Base-by-base conservation (phyloP, 2,329 filamentous ascomycete species). In the Trichoderma koningiopsis region DNA sequence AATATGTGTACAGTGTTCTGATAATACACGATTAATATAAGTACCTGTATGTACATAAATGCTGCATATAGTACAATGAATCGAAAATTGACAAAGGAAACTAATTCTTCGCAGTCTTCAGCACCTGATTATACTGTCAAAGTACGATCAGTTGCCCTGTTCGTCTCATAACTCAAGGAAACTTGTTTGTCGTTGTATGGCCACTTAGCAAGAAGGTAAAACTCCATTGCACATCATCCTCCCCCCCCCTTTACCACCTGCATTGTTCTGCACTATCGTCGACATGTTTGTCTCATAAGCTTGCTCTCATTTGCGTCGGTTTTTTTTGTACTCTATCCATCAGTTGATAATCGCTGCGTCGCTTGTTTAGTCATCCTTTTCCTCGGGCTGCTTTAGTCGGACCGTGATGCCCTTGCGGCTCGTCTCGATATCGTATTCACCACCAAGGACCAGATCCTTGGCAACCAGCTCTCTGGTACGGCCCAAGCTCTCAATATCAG, bases 401-500 rank as follows among this genome's bases (percentile, higher is more conserved):
- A 86, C 78, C 2, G 79, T 79, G 5, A 83, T 76, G 33, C 79
- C 79, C 71, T 79, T 80, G 37, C 78, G 77, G 40, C 78, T 79
- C 68, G 77, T 79, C 60, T 80, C 76, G 71, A 95, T 86, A 71
- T 88, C 86, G 77, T 97, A 97, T 78, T 91, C 91, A 2, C 94
- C 94, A 14, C 92, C 89, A 37, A 94, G 83, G 76, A 96, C 95
- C 49, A 98, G 84, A 79, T 98, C 96, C 83, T 99, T 99, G 72
- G 97, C 92, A 1, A 97, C 96, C 64, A 99, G 79, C 81, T 99
- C 96, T 71, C 95, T 89, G n/a, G 96, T 99, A 72, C 96, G 86
- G 43, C 94, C 95, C 71, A 99, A 84, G 75, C 91, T 94, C 83
- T 99, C 96, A 77, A 99, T 99, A 72, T 91, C 94, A n/a, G 86